Evolutionary conservation across 148 eudicot genomes (phyloP), one percentile per base, ranked within the genome.

Genomic region (Polygonum aviculare): DNA sequence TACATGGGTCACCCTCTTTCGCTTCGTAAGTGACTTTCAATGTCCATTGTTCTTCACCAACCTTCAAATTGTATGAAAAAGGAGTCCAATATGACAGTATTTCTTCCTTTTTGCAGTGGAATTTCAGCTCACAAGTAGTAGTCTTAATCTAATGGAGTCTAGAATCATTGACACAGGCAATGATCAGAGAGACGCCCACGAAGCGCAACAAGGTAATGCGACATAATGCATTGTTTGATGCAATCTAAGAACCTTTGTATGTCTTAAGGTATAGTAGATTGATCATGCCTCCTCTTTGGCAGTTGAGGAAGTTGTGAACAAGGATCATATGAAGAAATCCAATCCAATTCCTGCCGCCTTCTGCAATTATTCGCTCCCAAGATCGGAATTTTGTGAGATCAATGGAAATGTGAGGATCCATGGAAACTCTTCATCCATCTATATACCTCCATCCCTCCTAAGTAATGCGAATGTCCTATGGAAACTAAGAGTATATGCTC

Each of bases 311-410:
- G 16, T 14, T 65, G 72, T 36, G 7, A 15, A 36, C 5, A 19
- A 67, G 36, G 44, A 67, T 36, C 19, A 67, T 8, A 19, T 18
- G 33, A 72, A 44, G 7, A 75, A 7, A 35, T 39, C 1, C 51
- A 48, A 22, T 15, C 35, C 49, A 72, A 72, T 4, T 16, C 51
- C 31, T 57, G 77, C 60, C 69, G 85, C 83, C 36, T 73, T 84
- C 39, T 88, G 90, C 80, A 79, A 85, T 74, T 55, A 73, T 67
- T 80, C 86, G 40, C 78, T 76, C 33, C 77, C 78, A 22, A 80
- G 83, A 73, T 80, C 93, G 60, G 87, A 91, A 77, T 77, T 82
- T 39, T 89, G 86, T 69, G 88, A 90, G 77, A 78, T 87, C 74
- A 69, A 60, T 0, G 90, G 89, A 0, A 87, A 89, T 18, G 60